These are phyloP conservation scores for Colletotrichum musae DNA, from an alignment of 2,329 filamentous ascomycete genomes.

Conservation along the genomic window DNA sequence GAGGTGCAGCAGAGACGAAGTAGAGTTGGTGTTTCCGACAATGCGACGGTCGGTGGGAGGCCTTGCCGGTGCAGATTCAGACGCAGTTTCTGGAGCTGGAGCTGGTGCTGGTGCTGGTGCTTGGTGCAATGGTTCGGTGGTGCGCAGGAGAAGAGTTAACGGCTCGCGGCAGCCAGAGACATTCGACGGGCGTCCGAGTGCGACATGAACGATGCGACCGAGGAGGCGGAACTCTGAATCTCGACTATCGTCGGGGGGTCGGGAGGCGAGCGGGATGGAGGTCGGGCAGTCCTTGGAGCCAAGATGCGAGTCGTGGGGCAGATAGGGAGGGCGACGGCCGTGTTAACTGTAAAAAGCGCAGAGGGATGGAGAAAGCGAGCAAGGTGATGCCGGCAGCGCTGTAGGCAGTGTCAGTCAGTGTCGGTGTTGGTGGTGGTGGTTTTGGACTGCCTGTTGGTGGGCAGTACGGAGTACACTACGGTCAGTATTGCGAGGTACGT, in stretches of 20 bases:
- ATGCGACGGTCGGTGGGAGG: conserved; percentile 28
- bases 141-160: conserved; percentile 14
- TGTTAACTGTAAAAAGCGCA: not conserved
- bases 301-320: conserved; percentile 23
- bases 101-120: not conserved
- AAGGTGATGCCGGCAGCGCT: conserved; percentile 9
- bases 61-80: not conserved
- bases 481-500: not conserved
- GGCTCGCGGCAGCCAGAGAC: conserved; percentile 28
- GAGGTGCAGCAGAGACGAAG: conserved; percentile 29
- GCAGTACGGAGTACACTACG: not conserved
- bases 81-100: not conserved
- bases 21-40: conserved; percentile 27
- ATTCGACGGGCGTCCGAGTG: conserved; percentile 15
- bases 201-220: conserved; percentile 32
- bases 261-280: conserved; percentile 19
- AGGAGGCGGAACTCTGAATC: conserved; percentile 27
- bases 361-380: conserved; percentile 4
- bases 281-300: conserved; percentile 13
- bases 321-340: conserved; percentile 23
- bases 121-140: not conserved
- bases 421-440: too few species aligned
- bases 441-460: too few species aligned
- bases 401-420: not conserved
- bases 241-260: conserved; percentile 22